Conservation (phyloP, 176 grass and related monocot species). For the Phragmites australis region DNA sequence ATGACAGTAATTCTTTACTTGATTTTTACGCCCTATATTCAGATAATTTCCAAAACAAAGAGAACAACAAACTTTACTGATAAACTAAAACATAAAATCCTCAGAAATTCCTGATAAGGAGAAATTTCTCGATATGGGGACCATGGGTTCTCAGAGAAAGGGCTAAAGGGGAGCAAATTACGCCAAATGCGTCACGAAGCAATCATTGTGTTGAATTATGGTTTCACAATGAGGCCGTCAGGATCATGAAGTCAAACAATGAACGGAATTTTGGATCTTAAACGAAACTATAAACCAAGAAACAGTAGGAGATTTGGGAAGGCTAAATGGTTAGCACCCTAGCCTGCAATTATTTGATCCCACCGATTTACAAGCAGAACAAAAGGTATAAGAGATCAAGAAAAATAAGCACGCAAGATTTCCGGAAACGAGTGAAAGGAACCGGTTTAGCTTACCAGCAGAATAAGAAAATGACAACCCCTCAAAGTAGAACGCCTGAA, state of each 20-base stretch:
- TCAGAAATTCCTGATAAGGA: background rate
- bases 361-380: background rate
- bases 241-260: background rate
- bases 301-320: background rate
- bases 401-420: background rate
- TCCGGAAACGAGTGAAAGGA: background rate
- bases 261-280: constrained; percentile 4
- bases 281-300: background rate
- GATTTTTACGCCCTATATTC: background rate
- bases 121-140: background rate
- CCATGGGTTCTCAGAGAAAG: background rate
- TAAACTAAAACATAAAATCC: background rate
- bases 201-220: background rate
- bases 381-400: background rate
- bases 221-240: background rate
- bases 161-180: background rate
- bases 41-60: background rate
- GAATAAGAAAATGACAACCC: background rate
- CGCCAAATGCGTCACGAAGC: background rate
- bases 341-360: background rate
- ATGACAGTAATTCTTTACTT: background rate
- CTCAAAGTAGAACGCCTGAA: constrained; percentile 12
- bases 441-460: background rate
- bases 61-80: background rate
- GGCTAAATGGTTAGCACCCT: background rate